These are phyloP conservation scores for Hypoxylon sp. DNA, from an alignment of 2,329 filamentous ascomycete species.

Conservation along the genomic window DNA sequence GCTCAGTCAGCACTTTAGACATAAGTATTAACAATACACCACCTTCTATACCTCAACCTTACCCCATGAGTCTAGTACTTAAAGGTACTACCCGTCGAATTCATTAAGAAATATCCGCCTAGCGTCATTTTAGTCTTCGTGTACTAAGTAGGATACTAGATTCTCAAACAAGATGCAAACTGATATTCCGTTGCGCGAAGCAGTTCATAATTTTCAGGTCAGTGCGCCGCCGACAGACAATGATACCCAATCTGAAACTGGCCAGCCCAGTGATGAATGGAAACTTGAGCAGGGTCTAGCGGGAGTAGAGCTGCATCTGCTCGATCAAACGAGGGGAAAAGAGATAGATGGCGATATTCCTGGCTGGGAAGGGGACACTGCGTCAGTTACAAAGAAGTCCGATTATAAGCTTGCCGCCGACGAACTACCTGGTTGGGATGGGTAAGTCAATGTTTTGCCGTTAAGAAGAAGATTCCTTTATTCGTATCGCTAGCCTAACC, in stretches of 20 bases:
- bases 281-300: conserved; percentile 47
- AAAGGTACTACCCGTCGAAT: background rate
- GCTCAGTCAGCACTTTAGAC: background rate
- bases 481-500: background rate
- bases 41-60: background rate
- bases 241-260: background rate
- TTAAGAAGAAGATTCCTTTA: background rate
- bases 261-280: conserved; percentile 47
- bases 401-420: conserved; percentile 46
- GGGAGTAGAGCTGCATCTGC: conserved; percentile 43
- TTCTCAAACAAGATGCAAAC: conserved; percentile 42
- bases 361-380: conserved; percentile 3
- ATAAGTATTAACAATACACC: background rate
- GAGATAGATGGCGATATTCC: conserved; percentile 6
- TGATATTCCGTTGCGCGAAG: conserved; percentile 44
- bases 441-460: conserved; percentile 28
- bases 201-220: conserved; percentile 38
- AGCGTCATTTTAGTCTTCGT: background rate
- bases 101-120: background rate
- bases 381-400: conserved; percentile 16
- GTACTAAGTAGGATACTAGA: background rate
- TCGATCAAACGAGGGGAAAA: conserved; percentile 45
- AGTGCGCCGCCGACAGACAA: conserved; percentile 1
- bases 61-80: background rate
- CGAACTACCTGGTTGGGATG: conserved; percentile 45